Evolutionary conservation across 164 flowering plant genomes (phyloP).

Genomic region (Magnolia changhungtana): DNA sequence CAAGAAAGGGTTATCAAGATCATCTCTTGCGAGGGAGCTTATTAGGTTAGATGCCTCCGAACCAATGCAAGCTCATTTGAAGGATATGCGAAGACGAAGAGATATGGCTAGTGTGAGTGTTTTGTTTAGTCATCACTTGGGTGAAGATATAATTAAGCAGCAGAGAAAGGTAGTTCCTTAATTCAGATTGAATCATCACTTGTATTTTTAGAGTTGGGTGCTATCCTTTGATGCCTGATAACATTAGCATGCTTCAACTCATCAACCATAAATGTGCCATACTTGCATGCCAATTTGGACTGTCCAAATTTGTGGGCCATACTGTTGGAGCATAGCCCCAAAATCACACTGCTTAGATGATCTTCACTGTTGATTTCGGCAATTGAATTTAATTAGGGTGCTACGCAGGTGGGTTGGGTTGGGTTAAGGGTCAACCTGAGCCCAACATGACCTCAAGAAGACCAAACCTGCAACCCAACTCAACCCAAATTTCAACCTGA

Average conservation of each 20-base stretch:
- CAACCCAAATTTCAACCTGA: too few species aligned
- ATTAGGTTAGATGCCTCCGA: constrained; percentile 27
- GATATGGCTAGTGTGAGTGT: constrained; percentile 54
- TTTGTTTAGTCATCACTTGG: constrained; percentile 82
- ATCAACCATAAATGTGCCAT: neutral
- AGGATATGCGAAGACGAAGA: constrained; percentile 61
- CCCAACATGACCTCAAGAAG: too few species aligned
- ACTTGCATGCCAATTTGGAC: neutral
- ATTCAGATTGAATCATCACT: neutral
- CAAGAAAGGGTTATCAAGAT: constrained; percentile 36
- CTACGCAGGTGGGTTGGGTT: too few species aligned
- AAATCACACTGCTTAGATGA: neutral
- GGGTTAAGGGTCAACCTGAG: too few species aligned
- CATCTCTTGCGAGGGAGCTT: constrained; percentile 45
- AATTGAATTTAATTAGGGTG: too few species aligned
- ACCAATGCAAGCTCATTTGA: constrained; percentile 22
- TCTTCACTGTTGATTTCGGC: neutral
- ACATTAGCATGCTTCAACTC: neutral
- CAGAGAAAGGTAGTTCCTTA: constrained; percentile 66
- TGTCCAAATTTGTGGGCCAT: neutral
- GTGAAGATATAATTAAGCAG: constrained; percentile 66
- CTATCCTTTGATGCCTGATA: neutral
- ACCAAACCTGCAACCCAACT: too few species aligned
- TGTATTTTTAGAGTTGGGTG: neutral
- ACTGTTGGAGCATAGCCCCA: neutral